phyloP scores from a whole-genome alignment of 1,139 yeast species.

The Wickerhamiella pararugosa region DNA sequence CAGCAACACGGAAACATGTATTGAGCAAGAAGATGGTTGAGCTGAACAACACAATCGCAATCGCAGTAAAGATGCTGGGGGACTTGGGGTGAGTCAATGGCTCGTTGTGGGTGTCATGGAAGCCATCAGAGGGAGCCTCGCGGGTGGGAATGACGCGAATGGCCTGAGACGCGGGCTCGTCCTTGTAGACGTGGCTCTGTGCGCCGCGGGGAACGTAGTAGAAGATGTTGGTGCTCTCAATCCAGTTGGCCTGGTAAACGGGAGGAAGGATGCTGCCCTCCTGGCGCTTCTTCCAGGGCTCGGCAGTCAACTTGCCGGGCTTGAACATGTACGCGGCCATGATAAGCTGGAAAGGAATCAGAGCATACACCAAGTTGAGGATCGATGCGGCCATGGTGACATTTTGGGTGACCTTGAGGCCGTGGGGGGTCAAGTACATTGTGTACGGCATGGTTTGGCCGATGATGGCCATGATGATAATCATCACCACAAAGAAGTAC shows the following conservation, averaged over 20 bases:
- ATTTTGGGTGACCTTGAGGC: conserved; percentile 37
- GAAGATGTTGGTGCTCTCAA: conserved; percentile 41
- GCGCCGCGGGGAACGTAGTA: conserved; percentile 37
- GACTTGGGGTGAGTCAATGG: conserved; percentile 23
- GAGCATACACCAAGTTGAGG: conserved; percentile 42
- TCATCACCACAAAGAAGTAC: conserved; percentile 41
- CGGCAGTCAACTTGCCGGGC: conserved; percentile 36
- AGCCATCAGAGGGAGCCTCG: conserved; percentile 26
- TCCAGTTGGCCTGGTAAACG: conserved; percentile 72
- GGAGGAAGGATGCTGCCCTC: conserved; percentile 18
- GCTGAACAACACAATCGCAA: conserved; percentile 35
- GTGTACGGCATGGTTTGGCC: conserved; percentile 54
- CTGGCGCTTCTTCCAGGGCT: conserved; percentile 9
- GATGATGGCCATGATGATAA: conserved; percentile 51
- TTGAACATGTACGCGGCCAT: conserved; percentile 38
- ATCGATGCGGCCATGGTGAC: conserved; percentile 46
- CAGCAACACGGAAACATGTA: conserved; percentile 43
- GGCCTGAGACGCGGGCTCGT: conserved; percentile 27
- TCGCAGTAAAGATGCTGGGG: conserved; percentile 32
- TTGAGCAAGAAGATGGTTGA: conserved; percentile 42
- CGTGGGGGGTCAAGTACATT: conserved; percentile 35
- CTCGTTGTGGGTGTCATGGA: conserved; percentile 20
- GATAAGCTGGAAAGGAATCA: conserved; percentile 38
- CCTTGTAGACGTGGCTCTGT: conserved; percentile 13
- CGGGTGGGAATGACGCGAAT: conserved; percentile 31